These are phyloP conservation scores for Saitozyma podzolica DNA, from an alignment of 768 basidiomycete genomes.

Conservation along the genomic window DNA sequence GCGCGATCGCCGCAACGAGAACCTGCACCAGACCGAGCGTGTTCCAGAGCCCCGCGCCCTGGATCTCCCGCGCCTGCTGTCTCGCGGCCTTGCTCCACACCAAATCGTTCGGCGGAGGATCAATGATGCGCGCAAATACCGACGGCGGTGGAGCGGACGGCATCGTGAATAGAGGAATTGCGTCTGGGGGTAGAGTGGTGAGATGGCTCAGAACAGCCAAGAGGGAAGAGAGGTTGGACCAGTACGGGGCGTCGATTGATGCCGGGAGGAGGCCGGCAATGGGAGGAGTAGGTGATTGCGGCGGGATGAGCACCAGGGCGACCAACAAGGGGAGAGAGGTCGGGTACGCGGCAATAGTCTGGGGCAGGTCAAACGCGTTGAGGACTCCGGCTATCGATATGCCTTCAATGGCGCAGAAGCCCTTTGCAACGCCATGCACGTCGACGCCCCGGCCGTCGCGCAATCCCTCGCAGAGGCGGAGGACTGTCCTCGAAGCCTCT, in stretches of 20 bases:
- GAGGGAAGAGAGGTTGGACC: conserved; percentile 83
- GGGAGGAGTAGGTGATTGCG: conserved; percentile 64
- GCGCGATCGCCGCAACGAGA: conserved; percentile 63
- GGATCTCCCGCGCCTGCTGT: conserved; percentile 82
- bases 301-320: conserved; percentile 77
- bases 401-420: conserved; percentile 42
- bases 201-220: conserved; percentile 84
- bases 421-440: conserved; percentile 47
- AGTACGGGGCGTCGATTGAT: conserved; percentile 54
- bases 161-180: conserved; percentile 86
- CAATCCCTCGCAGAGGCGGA: conserved; percentile 45
- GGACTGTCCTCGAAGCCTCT: conserved; percentile 33
- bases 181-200: conserved; percentile 82
- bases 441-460: conserved; percentile 43
- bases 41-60: conserved; percentile 86
- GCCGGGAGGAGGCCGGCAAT: conserved; percentile 48
- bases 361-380: conserved; percentile 77
- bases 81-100: conserved; percentile 63
- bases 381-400: conserved; percentile 64
- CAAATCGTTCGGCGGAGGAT: conserved; percentile 32
- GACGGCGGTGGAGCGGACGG: conserved; percentile 54
- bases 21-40: conserved; percentile 86
- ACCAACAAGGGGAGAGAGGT: conserved; percentile 85
- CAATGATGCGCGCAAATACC: conserved; percentile 35
- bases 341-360: conserved; percentile 82